Conservation (phyloP, 345 rosid species). For the Populus nigra region DNA sequence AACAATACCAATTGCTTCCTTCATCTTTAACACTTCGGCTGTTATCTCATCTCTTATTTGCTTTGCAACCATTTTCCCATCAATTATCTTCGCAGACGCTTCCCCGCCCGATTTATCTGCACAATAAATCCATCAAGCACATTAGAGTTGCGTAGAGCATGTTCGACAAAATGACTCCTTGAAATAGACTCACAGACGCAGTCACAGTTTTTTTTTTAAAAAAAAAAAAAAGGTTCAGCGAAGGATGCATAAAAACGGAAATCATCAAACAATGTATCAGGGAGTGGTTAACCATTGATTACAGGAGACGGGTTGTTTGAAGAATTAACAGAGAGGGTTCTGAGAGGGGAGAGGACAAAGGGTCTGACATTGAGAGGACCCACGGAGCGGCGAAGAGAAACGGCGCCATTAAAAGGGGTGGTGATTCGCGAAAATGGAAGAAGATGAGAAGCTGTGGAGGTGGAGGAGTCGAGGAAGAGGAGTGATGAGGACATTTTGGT, state of each 20-base stretch:
- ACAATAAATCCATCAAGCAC: not conserved
- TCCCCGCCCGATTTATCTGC: constrained; percentile 37
- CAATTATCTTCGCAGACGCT: constrained; percentile 58
- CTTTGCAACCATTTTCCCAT: constrained; percentile 73
- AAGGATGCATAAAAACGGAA: not conserved
- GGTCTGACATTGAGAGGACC: constrained; percentile 20
- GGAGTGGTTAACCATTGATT: not conserved
- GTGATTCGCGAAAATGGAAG: constrained; percentile 32
- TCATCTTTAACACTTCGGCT: constrained; percentile 65
- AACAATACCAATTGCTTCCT: constrained; percentile 61
- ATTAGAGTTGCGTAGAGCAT: not conserved
- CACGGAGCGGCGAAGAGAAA: constrained; percentile 27
- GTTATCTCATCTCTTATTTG: constrained; percentile 66
- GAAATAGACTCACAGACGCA: not conserved
- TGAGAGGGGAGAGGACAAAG: not conserved
- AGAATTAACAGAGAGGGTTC: not conserved
- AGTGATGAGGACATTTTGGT: constrained; percentile 36
- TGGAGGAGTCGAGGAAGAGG: constrained; percentile 43
- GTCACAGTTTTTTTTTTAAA: too few species aligned
- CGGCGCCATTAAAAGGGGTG: not conserved
- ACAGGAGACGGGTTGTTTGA: constrained; percentile 2
- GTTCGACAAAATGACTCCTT: constrained; percentile 10
- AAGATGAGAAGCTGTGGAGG: constrained; percentile 40
- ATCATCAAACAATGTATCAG: not conserved
- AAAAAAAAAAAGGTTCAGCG: too few species aligned